These are phyloP conservation scores for Golubevia pallescens DNA, from an alignment of 1,284 basidiomycete species.

Conservation along the genomic window DNA sequence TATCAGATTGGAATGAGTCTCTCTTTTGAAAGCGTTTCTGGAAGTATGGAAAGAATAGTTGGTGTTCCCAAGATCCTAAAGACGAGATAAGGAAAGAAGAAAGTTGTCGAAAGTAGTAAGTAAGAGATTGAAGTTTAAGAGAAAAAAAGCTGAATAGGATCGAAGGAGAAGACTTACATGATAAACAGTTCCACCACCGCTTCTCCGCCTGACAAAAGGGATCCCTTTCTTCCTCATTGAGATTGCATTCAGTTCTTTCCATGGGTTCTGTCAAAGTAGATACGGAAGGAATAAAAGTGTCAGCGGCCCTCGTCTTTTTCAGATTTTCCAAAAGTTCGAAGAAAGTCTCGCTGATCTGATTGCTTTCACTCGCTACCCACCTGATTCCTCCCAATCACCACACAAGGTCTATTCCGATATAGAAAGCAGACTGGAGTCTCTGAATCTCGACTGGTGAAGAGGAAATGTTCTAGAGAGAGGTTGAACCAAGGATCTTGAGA, in stretches of 20 bases:
- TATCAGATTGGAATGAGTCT: constrained; percentile 79
- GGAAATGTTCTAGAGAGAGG: constrained; percentile 80
- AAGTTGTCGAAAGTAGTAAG: neutral
- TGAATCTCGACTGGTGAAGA: constrained; percentile 20
- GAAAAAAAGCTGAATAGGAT: neutral
- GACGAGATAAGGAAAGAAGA: neutral
- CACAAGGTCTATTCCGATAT: constrained; percentile 87
- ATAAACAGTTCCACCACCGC: constrained; percentile 97
- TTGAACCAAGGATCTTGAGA: constrained; percentile 91
- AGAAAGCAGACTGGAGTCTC: constrained; percentile 73
- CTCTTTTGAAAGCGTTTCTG: constrained; percentile 78
- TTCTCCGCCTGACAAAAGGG: constrained; percentile 83
- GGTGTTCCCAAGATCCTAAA: constrained; percentile 87
- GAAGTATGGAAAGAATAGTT: constrained; percentile 95
- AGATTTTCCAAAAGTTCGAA: neutral
- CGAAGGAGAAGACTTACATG: constrained; percentile 72
- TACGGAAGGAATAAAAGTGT: neutral
- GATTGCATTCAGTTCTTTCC: constrained; percentile 88
- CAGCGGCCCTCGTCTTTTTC: too few species aligned
- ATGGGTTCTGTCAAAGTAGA: constrained; percentile 77
- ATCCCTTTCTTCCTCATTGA: constrained; percentile 70
- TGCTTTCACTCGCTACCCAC: too few species aligned
- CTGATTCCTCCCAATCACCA: constrained; percentile 91
- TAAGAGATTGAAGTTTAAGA: neutral
- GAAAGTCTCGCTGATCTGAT: too few species aligned